Base-by-base conservation (phyloP, 2,329 filamentous ascomycete species). In the Epicoccum sorghinum region DNA sequence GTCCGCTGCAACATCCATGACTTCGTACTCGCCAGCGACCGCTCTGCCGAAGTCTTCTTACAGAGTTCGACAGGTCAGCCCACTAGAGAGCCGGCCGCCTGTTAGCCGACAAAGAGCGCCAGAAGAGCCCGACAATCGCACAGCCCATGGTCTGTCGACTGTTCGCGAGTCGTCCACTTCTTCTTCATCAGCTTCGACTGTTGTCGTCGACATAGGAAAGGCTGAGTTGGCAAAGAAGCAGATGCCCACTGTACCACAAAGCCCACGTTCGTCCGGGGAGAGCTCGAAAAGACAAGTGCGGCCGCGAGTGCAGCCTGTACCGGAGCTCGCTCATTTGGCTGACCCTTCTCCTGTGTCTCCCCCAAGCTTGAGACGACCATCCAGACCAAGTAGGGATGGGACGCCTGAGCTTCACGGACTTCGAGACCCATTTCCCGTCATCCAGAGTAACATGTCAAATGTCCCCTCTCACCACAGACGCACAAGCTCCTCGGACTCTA, bases 1-100 rank as follows among this genome's bases (percentile, higher is more conserved):
- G 55, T 91, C 89, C 0, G 92, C 89, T 3, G 89, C 89, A 6
- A 91, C 89, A 4, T 92, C 89, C 8, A 86, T 89, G 59, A 89
- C 87, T 7, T 92, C 89, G 1, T 87, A 89, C 64, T 92, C 89
- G 13, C 88, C 89, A 3, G 82, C 84, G 3, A 72, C 88, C 4
- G 74, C 85, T 71, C 57, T 79, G 69, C 61, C 80, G 72, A 74
- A 69, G 52, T 57, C 52, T 24, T 75, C 77, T 44, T 71, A 78
- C n/a, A 80, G 81, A 62, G 67, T 73, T 53, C 80, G 80, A 62
- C 83, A 86, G 70, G 76, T 75, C 49, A 88, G 84, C 65, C 85
- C 82, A 41, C 77, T 80, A 42, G 73, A 81, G 55, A 83, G 78
- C 45, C 79, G 85, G 56, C 86, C 86, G 8, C 86, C 86, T 0